phyloP scores from a whole-genome alignment of 2,329 filamentous ascomycete species.

The Alternaria sp. region DNA sequence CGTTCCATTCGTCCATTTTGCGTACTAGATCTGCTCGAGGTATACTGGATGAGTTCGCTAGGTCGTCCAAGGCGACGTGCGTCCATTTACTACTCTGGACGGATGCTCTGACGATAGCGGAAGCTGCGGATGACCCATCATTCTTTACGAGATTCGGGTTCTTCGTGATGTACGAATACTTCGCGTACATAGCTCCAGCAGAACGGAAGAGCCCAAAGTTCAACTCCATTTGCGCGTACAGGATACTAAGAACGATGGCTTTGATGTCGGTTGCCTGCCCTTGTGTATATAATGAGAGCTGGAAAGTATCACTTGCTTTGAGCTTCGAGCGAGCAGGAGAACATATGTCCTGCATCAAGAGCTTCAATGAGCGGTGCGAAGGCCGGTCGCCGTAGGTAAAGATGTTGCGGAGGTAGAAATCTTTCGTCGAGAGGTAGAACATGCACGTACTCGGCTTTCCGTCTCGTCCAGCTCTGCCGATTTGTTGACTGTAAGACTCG shows the following conservation, averaged over 20 bases:
- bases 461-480: constrained; percentile 88
- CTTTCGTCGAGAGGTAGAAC: constrained; percentile 63
- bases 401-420: constrained; percentile 65
- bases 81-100: constrained; percentile 53
- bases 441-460: constrained; percentile 70
- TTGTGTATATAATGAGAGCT: constrained; percentile 55
- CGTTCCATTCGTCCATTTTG: constrained; percentile 62
- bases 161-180: constrained; percentile 57
- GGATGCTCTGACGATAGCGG: constrained; percentile 53
- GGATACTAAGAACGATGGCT: constrained; percentile 56
- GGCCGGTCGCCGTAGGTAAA: constrained; percentile 67
- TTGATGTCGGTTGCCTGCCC: constrained; percentile 62
- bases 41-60: constrained; percentile 42
- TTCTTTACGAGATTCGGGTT: constrained; percentile 42
- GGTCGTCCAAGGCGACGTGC: constrained; percentile 57
- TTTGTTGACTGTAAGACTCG: constrained; percentile 98
- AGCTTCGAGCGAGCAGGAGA: constrained; percentile 36
- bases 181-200: constrained; percentile 62
- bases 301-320: constrained; percentile 54
- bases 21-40: constrained; percentile 58
- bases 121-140: constrained; percentile 53
- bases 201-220: constrained; percentile 62
- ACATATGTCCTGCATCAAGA: constrained; percentile 61
- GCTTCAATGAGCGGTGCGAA: constrained; percentile 56
- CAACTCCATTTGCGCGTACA: constrained; percentile 67